Base-by-base conservation (phyloP, 768 basidiomycete genomes). In the Gyrodon lividus region DNA sequence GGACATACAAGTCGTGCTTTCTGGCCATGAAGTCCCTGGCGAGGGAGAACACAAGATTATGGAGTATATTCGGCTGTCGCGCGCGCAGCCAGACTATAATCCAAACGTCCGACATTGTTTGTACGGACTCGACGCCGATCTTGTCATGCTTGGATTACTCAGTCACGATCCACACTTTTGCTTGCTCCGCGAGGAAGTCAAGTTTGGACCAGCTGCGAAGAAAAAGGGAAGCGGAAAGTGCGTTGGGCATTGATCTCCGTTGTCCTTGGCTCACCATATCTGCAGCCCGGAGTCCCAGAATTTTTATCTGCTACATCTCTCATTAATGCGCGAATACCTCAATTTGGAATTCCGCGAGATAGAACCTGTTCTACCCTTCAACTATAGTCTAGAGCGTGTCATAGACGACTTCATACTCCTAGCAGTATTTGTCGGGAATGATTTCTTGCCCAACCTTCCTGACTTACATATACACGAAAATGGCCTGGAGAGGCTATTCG, bases 11-110 rank as follows among this genome's bases (percentile, higher is more conserved):
- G 93, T 98, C 19, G 90, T 99, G 34, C 77, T 99, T 33, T 96
- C 92, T 24, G 97, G 97, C 10, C 94, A 98, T 69, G 96, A 99
- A 61, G 95, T 98, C 3, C 97, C 97, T 0, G 97, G 97, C 59
- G 97, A 99, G 71, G 97, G 97, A 53, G 97, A 99, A 67, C 97
- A 99, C 81, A 99, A 99, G 78, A 95, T 99, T 59, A 98, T 98
- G 90, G 97, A 98, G 68, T 99, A 95, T 71, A 98, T 99, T 67
- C 87, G 97, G 34, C 73, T 93, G 54, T 86, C 89, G 46, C 89
- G 95, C 60, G 95, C 97, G 26, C 97, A 98, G 69, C 91, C 89
- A 7, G 87, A 92, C 67, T 95, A 98, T 74, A 89, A 97, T 71
- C 92, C 96, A 4, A 98, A 98, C 70, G 81, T 94, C 49, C 87